Evolutionary conservation across 129 eudicot species (phyloP).

Genomic region (Artemisia tridentata): DNA sequence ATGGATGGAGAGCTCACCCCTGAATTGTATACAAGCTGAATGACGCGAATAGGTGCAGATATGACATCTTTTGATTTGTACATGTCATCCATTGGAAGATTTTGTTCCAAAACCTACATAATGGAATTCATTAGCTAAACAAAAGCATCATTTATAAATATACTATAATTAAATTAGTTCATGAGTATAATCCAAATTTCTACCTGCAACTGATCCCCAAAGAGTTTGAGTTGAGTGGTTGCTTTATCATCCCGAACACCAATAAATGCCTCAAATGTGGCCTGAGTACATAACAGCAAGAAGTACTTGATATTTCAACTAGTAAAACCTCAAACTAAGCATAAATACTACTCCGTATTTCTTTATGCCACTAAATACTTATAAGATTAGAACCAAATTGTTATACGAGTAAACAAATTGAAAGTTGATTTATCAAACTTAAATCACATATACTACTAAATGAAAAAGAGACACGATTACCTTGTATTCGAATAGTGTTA

Average conservation of each 20-base stretch:
- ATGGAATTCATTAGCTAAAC: conserved; percentile 15
- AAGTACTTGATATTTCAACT: no score
- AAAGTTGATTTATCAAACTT: neutral
- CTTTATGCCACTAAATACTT: neutral
- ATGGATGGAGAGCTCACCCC: conserved; percentile 55
- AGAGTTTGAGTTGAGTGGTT: no score
- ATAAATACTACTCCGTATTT: neutral
- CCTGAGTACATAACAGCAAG: conserved; percentile 38
- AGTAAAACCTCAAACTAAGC: no score
- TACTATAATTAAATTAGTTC: neutral
- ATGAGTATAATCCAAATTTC: neutral
- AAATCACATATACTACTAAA: neutral
- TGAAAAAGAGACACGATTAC: conserved; percentile 29
- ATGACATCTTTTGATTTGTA: conserved; percentile 69
- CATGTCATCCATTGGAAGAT: conserved; percentile 96
- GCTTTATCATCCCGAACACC: no score
- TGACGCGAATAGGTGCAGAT: conserved; percentile 96
- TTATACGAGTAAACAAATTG: neutral
- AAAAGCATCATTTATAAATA: neutral
- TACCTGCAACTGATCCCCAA: conserved; percentile 80
- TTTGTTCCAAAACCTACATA: conserved; percentile 81
- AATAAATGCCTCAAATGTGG: conserved; percentile 87
- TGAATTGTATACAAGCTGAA: conserved; percentile 80
- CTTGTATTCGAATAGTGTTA: conserved; percentile 94
- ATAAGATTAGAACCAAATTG: neutral